phyloP scores from a whole-genome alignment of 352 stramenopile species.

The Phytopythium litorale region DNA sequence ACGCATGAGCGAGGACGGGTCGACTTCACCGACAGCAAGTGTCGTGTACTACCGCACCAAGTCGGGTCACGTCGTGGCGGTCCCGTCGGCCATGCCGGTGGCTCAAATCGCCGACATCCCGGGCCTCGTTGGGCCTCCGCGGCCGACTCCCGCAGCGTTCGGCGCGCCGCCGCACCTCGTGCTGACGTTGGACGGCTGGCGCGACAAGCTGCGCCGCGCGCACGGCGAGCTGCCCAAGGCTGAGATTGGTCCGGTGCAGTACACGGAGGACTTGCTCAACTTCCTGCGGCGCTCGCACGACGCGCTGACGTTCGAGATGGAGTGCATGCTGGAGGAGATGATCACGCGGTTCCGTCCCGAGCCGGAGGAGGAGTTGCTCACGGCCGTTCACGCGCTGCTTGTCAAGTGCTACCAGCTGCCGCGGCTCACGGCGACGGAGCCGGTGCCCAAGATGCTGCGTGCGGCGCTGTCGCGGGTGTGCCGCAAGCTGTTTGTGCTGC shows the following conservation, averaged over 20 bases:
- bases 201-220: conserved; percentile 45
- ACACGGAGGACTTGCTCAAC: conserved; percentile 93
- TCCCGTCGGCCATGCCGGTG: conserved; percentile 52
- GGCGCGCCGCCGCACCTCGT: conserved; percentile 59
- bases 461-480: conserved; percentile 91
- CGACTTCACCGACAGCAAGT: conserved; percentile 14
- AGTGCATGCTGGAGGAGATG: conserved; percentile 98
- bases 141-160: conserved; percentile 60
- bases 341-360: conserved; percentile 97
- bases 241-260: conserved; percentile 83
- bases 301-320: conserved; percentile 92
- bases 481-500: conserved; percentile 89
- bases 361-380: conserved; percentile 97
- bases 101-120: conserved; percentile 68
- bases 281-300: conserved; percentile 91
- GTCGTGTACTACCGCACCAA: conserved; percentile 79
- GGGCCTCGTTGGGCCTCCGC: conserved; percentile 63
- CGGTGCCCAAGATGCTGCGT: conserved; percentile 85
- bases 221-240: conserved; percentile 39
- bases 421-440: conserved; percentile 69
- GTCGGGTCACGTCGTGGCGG: conserved; percentile 69
- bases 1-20: neutral
- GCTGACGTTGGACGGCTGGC: conserved; percentile 69
- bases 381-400: conserved; percentile 94
- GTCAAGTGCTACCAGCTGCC: conserved; percentile 91